Conservation (phyloP, 805 yeast genomes). For the Pichia heedii region DNA sequence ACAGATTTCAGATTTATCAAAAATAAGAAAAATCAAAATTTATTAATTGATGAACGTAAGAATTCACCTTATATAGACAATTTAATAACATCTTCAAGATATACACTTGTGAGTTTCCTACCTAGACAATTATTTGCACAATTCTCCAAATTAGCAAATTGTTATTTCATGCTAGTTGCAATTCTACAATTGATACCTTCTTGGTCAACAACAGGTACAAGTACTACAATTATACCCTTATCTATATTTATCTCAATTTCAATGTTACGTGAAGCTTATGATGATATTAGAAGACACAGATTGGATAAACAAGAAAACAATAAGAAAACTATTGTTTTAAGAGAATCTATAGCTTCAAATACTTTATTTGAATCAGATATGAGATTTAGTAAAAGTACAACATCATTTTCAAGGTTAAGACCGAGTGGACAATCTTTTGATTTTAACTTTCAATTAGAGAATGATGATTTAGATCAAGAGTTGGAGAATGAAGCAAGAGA, state of each 20-base stretch:
- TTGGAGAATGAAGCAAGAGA: slow-evolving; percentile 8
- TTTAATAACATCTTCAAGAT: slow-evolving; percentile 76
- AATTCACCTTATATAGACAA: slow-evolving; percentile 55
- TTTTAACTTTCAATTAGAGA: slow-evolving; percentile 7
- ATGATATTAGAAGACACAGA: slow-evolving; percentile 80
- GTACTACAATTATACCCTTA: slow-evolving; percentile 87
- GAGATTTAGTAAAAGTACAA: slow-evolving; percentile 19
- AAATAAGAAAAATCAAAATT: slow-evolving; percentile 20
- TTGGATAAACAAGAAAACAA: slow-evolving; percentile 82
- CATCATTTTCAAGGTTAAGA: slow-evolving; percentile 23
- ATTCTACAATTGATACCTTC: slow-evolving; percentile 92
- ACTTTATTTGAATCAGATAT: slow-evolving; percentile 9
- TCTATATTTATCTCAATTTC: slow-evolving; percentile 81
- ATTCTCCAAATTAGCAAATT: slow-evolving; percentile 85
- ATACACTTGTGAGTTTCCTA: slow-evolving; percentile 67
- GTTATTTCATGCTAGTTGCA: slow-evolving; percentile 83
- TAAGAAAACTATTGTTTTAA: slow-evolving; percentile 36
- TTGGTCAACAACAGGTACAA: slow-evolving; percentile 96
- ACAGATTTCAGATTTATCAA: slow-evolving; percentile 23
- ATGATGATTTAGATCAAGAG: slow-evolving; percentile 10
- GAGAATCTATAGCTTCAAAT: slow-evolving; percentile 5
- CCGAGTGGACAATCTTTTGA: slow-evolving; percentile 20
- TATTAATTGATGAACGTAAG: slow-evolving; percentile 63
- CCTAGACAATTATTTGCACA: slow-evolving; percentile 89
- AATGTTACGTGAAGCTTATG: slow-evolving; percentile 87